Conservation (phyloP, 2,329 filamentous ascomycete species). For the Magnaporthiopsis rhizophila region DNA sequence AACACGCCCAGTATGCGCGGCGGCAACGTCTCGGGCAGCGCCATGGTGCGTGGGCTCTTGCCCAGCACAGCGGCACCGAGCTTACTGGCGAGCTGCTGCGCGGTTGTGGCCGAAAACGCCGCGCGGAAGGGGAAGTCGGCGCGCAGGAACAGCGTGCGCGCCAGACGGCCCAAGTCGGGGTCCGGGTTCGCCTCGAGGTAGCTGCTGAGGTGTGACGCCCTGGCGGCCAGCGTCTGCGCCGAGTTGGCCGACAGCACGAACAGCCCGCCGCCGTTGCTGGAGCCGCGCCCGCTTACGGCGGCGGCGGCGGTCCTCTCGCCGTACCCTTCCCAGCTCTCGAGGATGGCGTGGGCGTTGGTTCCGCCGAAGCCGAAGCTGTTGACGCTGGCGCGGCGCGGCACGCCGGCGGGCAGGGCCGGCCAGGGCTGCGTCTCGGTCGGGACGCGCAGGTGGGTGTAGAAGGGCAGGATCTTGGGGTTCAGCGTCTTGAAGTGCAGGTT, state of each 20-base stretch:
- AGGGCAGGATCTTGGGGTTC: constrained; percentile 19
- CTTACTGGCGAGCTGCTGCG: background rate
- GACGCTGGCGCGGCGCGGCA: constrained; percentile 9
- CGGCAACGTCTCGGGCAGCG: background rate
- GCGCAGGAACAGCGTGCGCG: no score
- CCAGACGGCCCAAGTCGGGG: no score
- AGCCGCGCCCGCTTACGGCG: no score
- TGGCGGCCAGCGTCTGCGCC: no score
- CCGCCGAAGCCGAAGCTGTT: constrained; percentile 22
- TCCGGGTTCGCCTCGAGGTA: no score
- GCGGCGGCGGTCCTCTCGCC: background rate
- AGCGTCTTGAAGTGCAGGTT: constrained; percentile 19
- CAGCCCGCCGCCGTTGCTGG: no score
- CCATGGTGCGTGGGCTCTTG: background rate
- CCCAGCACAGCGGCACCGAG: no score
- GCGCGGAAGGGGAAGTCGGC: no score
- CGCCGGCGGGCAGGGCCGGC: background rate
- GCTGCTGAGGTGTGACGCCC: no score
- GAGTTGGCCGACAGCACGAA: no score
- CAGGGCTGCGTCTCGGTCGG: background rate
- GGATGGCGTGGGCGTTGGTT: constrained; percentile 6
- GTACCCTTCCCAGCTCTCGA: background rate
- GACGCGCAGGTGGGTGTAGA: constrained; percentile 18
- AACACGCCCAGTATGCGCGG: constrained; percentile 13
- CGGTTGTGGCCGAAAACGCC: no score